These are phyloP conservation scores for Leccinellum albellum DNA, from an alignment of 768 basidiomycete genomes.

Conservation along the genomic window DNA sequence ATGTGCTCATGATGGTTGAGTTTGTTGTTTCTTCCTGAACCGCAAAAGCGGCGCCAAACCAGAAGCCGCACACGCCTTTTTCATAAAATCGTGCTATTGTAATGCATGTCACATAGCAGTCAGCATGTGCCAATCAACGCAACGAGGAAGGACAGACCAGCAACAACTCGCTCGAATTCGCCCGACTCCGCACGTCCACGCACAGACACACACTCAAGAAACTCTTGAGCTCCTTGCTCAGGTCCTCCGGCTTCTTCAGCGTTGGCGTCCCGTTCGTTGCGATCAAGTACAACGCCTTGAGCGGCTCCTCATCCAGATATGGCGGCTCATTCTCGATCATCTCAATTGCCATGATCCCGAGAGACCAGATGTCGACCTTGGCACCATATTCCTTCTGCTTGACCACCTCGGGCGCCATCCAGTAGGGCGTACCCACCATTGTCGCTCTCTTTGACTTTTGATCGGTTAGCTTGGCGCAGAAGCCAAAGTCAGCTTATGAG, in stretches of 20 bases:
- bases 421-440: constrained; percentile 98
- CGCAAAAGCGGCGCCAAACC: constrained; percentile 84
- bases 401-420: constrained; percentile 99
- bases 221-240: constrained; percentile 90
- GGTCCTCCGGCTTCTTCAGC: constrained; percentile 88
- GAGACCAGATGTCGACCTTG: constrained; percentile 95
- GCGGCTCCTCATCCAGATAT: constrained; percentile 91
- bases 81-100: constrained; percentile 86
- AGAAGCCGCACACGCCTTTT: constrained; percentile 77
- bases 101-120: neutral
- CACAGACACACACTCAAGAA: constrained; percentile 98
- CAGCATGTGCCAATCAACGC: neutral
- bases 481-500: constrained; percentile 84
- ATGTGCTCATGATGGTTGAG: constrained; percentile 32
- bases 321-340: constrained; percentile 99
- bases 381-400: constrained; percentile 97
- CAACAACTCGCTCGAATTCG: constrained; percentile 82
- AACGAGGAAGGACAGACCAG: constrained; percentile 50
- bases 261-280: constrained; percentile 99
- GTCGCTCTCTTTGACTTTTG: constrained; percentile 96
- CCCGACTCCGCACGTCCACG: constrained; percentile 91
- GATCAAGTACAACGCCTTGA: constrained; percentile 92
- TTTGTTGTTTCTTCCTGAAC: constrained; percentile 65
- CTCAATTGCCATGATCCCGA: constrained; percentile 98
- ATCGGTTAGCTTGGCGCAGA: constrained; percentile 93